phyloP scores from a whole-genome alignment of 441 rosid species.

The Manihot esculenta region DNA sequence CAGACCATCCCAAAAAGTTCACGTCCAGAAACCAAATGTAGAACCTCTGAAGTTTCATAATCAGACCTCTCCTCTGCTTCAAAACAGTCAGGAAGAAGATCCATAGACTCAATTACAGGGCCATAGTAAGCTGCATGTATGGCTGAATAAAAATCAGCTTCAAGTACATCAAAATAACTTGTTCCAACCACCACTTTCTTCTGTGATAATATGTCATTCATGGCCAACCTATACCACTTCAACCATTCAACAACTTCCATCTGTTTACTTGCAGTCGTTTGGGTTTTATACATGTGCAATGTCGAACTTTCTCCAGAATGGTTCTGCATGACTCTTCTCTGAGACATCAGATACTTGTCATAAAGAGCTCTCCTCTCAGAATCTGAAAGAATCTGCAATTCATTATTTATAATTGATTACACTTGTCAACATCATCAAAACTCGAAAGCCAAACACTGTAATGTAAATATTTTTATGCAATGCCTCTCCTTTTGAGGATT shows the following conservation, averaged over 20 bases:
- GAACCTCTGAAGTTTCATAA: conserved; percentile 64
- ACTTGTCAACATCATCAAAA: neutral
- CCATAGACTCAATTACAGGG: conserved; percentile 68
- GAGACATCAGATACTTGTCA: conserved; percentile 60
- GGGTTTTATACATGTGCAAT: conserved; percentile 40
- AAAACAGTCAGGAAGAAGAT: conserved; percentile 84
- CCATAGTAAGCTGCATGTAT: conserved; percentile 77
- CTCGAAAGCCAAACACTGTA: neutral
- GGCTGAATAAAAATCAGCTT: conserved; percentile 87
- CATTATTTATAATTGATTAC: conserved; percentile 3
- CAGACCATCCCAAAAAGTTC: conserved; percentile 90
- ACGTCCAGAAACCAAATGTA: conserved; percentile 91
- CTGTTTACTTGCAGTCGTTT: conserved; percentile 35
- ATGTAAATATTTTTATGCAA: neutral
- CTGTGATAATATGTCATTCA: conserved; percentile 69
- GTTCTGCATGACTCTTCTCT: conserved; percentile 48
- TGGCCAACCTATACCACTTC: conserved; percentile 76
- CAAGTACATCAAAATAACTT: conserved; percentile 67
- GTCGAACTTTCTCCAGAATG: conserved; percentile 40
- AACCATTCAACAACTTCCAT: conserved; percentile 98
- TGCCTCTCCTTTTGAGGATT: neutral
- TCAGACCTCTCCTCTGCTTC: conserved; percentile 98
- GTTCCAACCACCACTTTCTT: conserved; percentile 65
- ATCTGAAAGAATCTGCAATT: conserved; percentile 87
- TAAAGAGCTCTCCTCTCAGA: conserved; percentile 62